phyloP scores from a whole-genome alignment of 805 yeast genomes.

The Yamadazyma ubonensis region DNA sequence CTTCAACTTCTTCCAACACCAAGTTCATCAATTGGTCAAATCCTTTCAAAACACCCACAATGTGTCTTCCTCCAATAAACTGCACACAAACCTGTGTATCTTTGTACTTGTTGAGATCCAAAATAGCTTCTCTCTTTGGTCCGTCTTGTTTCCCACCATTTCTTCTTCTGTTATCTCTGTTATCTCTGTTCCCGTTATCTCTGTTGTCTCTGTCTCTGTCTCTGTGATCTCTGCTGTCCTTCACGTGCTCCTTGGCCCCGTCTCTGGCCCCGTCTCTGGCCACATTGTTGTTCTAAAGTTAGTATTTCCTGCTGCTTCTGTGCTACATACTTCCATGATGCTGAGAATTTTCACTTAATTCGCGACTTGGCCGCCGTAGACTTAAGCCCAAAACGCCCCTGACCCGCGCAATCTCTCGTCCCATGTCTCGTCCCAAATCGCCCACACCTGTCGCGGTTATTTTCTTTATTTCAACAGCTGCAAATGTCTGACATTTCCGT shows the following conservation, averaged over 20 bases:
- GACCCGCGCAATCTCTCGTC: too few relatives aligned
- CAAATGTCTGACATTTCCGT: slow-evolving; percentile 46
- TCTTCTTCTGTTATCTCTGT: slow-evolving; percentile 20
- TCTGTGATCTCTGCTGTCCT: background rate
- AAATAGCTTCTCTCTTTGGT: slow-evolving; percentile 88
- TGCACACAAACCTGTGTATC: slow-evolving; percentile 74
- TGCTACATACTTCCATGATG: slow-evolving; percentile 9
- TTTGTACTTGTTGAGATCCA: slow-evolving; percentile 73
- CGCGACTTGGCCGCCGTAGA: too few relatives aligned
- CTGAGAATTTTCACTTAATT: slow-evolving; percentile 4
- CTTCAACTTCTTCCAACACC: slow-evolving; percentile 69
- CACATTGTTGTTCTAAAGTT: background rate
- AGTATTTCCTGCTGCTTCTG: too few relatives aligned
- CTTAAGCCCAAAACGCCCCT: too few relatives aligned
- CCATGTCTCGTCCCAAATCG: too few relatives aligned
- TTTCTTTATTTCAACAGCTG: background rate
- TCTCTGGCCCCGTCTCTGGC: slow-evolving; percentile 1
- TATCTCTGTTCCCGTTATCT: slow-evolving; percentile 9
- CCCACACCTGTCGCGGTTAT: too few relatives aligned
- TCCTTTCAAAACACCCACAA: slow-evolving; percentile 81
- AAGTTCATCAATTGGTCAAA: slow-evolving; percentile 78
- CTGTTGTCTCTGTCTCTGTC: slow-evolving; percentile 2
- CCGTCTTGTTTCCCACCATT: slow-evolving; percentile 47
- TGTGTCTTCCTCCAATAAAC: slow-evolving; percentile 82
- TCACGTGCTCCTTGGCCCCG: background rate